Base-by-base conservation (phyloP, 306 rosid genomes). In the Malus domestica region DNA sequence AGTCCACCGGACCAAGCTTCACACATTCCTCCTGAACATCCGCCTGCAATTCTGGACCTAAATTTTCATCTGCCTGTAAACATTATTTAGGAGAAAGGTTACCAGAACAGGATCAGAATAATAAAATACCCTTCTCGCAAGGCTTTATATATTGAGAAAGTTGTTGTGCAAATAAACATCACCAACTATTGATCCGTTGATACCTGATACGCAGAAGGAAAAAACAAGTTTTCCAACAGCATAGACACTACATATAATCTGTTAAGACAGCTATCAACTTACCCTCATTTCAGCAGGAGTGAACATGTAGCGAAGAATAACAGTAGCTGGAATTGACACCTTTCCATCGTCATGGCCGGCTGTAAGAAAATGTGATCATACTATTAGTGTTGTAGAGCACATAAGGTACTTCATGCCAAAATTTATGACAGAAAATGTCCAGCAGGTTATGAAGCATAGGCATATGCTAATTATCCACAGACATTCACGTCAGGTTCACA, bases 321-420 rank as follows among this genome's bases (percentile, higher is more conserved):
- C 85, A 20, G 96, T 92, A 22, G 97, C 85, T 80, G 97, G 96
- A 85, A 95, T 88, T 60, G 84, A 87, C 79, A 90, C 60, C 85
- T 92, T 90, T 51, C 87, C 82, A 88, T 95, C 96, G 72, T 95
- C 99, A 58, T 90, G 97, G 44, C 99, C 99, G 78, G 92, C 99
- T 95, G 83, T n/a, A 68, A 70, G 70, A 77, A 72, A 68, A 38
- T n/a, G 10, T 44, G 70, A 76, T 74, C 76, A 84, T 65, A 83
- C 54, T 25, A 68, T 45, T 30, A 18, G 73, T 75, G 23, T 63
- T 76, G 71, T 76, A 76, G 33, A 45, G 20, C 68, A 72, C 44
- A 80, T 57, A 57, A 46, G 72, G 78, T 62, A 76, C 73, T 49
- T 23, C 81, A 66, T 59, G 58, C 46, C 64, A 61, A 78, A 80